Conservation (phyloP, 2,329 filamentous ascomycete genomes). For the Arthroderma uncinatum region DNA sequence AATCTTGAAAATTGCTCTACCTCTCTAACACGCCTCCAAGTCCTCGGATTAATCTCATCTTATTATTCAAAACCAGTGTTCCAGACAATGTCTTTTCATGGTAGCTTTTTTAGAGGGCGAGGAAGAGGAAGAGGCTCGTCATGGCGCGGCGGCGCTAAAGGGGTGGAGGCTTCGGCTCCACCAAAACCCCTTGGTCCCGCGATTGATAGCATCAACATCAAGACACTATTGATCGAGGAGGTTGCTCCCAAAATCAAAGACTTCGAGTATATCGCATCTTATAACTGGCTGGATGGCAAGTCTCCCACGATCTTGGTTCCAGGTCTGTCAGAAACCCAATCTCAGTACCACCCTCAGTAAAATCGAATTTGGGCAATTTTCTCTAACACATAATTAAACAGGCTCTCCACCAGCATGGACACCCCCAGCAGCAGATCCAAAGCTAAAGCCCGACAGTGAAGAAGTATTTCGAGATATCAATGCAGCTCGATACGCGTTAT, state of each 20-base stretch:
- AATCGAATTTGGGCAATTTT: background rate
- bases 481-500: constrained; percentile 24
- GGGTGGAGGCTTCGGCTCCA: background rate
- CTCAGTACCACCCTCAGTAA: background rate
- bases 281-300: constrained; percentile 39
- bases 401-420: constrained; percentile 44
- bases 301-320: constrained; percentile 36
- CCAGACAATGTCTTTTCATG: too few relatives aligned
- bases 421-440: constrained; percentile 26
- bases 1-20: too few relatives aligned
- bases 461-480: constrained; percentile 37
- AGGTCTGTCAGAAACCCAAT: constrained; percentile 25
- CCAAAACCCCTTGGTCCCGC: background rate
- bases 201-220: background rate
- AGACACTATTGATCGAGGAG: background rate
- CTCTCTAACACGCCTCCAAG: too few relatives aligned
- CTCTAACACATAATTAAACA: constrained; percentile 17
- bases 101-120: too few relatives aligned
- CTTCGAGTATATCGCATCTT: constrained; percentile 39
- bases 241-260: constrained; percentile 26
- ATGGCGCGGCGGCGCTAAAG: too few relatives aligned
- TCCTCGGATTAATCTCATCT: too few relatives aligned
- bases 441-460: constrained; percentile 36
- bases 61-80: too few relatives aligned
- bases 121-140: too few relatives aligned